Evolutionary conservation across 768 basidiomycete genomes (phyloP).

Genomic region (Gloeopeniophorella convolvens): DNA sequence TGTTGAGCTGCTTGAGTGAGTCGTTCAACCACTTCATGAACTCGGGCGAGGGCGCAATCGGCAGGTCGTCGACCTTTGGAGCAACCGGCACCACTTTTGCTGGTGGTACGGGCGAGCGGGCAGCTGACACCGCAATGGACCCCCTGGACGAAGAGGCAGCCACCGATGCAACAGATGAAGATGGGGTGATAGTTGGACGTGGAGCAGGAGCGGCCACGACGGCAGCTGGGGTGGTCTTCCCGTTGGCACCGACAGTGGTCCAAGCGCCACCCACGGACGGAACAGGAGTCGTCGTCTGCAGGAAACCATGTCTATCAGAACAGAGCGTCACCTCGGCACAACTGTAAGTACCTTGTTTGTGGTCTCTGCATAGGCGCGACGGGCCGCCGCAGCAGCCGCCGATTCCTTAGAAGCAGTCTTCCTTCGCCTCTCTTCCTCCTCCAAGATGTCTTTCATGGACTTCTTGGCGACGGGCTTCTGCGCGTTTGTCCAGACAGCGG

Average conservation of each 20-base stretch:
- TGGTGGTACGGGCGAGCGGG: conserved; percentile 24
- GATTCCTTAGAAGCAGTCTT: conserved; percentile 43
- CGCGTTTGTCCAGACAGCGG: conserved; percentile 70
- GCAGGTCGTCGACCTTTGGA: conserved; percentile 53
- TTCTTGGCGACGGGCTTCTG: conserved; percentile 63
- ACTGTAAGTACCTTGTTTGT: conserved; percentile 54
- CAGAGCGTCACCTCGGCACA: conserved; percentile 1
- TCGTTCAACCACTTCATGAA: conserved; percentile 90
- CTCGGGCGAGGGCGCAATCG: conserved; percentile 71
- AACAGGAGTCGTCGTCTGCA: conserved; percentile 18
- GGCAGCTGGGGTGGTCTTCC: conserved; percentile 44
- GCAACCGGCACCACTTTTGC: conserved; percentile 22
- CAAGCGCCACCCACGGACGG: conserved; percentile 50
- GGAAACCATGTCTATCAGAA: conserved; percentile 1
- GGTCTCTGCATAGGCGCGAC: conserved; percentile 74
- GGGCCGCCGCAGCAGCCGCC: conserved; percentile 45
- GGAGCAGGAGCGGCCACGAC: conserved; percentile 33
- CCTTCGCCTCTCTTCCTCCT: conserved; percentile 90
- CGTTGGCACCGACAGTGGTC: conserved; percentile 81
- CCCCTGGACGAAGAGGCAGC: conserved; percentile 24
- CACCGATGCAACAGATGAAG: conserved; percentile 33
- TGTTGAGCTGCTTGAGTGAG: conserved; percentile 72
- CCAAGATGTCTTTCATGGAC: conserved; percentile 98
- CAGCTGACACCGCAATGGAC: neutral
- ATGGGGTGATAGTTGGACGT: conserved; percentile 29